phyloP scores from a whole-genome alignment of 768 basidiomycete genomes.

The Cystobasidium tubakii region DNA sequence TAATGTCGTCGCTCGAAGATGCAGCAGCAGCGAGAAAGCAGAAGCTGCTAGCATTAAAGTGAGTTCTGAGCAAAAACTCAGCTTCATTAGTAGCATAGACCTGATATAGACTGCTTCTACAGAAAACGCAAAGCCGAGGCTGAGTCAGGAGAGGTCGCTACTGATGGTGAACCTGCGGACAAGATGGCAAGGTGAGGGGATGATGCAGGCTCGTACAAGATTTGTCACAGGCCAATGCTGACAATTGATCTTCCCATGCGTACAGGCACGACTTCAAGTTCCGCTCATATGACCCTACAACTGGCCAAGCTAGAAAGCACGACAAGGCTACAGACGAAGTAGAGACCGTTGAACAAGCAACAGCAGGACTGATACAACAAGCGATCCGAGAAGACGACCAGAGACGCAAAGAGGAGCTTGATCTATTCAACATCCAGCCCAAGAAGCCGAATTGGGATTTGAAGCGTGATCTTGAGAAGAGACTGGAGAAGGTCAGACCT shows the following conservation, averaged over 20 bases:
- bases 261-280: conserved; percentile 42
- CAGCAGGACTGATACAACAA: conserved; percentile 72
- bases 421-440: conserved; percentile 59
- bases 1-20: conserved; percentile 44
- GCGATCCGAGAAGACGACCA: conserved; percentile 83
- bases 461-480: conserved; percentile 67
- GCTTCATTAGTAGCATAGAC: background rate
- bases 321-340: conserved; percentile 57
- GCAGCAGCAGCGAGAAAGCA: conserved; percentile 48
- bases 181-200: background rate
- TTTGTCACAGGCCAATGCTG: background rate
- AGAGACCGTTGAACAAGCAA: conserved; percentile 81
- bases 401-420: conserved; percentile 74
- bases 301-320: conserved; percentile 68
- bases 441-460: conserved; percentile 68
- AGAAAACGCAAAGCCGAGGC: conserved; percentile 45
- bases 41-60: conserved; percentile 47
- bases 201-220: background rate
- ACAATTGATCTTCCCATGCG: background rate
- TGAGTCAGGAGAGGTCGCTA: background rate
- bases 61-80: background rate
- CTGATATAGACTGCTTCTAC: conserved; percentile 16
- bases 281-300: conserved; percentile 86
- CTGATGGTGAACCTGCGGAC: conserved; percentile 33
- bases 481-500: conserved; percentile 72